A percentile compares a stretch with the other conserved stretches of the same genome.
phyloP scores from a whole-genome alignment of 495 filamentous ascomycete genomes.

The Podospora conica region DNA sequence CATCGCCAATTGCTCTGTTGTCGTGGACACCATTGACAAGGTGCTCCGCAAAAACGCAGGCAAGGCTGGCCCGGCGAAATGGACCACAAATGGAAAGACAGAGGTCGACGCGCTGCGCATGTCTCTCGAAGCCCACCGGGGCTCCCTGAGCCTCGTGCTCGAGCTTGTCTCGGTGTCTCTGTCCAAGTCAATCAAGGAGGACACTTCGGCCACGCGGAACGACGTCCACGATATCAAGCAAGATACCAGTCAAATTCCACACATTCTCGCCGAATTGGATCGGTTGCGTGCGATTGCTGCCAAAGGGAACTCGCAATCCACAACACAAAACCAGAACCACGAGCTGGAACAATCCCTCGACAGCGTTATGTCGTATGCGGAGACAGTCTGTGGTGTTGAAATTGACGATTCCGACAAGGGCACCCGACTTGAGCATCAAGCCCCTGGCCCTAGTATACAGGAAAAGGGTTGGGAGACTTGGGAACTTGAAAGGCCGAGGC shows the following conservation, averaged over 20 bases:
- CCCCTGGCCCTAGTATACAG: no score
- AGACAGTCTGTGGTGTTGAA: conserved; percentile 11
- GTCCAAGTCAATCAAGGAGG: conserved; percentile 3
- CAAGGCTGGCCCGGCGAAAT: conserved; percentile 10
- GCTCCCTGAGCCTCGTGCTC: conserved; percentile 20
- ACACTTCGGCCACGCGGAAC: background rate
- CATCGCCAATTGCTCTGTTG: conserved; percentile 18
- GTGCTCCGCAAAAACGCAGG: conserved; percentile 16
- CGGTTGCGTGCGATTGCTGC: conserved; percentile 13
- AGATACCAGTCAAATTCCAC: conserved; percentile 12
- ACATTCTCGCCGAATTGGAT: conserved; percentile 21
- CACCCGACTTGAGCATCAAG: background rate
- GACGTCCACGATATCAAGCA: conserved; percentile 12
- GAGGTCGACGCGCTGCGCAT: conserved; percentile 19
- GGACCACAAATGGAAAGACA: conserved; percentile 15
- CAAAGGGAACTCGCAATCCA: background rate
- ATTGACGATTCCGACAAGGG: background rate
- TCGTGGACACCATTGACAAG: conserved; percentile 20
- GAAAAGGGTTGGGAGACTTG: no score
- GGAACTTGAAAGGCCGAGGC: no score
- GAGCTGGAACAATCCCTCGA: conserved; percentile 19
- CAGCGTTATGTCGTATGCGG: conserved; percentile 19
- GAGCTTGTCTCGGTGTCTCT: conserved; percentile 21
- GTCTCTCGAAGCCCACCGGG: conserved; percentile 25
- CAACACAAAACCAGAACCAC: conserved; percentile 2